Conservation (phyloP, 805 yeast genomes). For the Ogataea henricii region DNA sequence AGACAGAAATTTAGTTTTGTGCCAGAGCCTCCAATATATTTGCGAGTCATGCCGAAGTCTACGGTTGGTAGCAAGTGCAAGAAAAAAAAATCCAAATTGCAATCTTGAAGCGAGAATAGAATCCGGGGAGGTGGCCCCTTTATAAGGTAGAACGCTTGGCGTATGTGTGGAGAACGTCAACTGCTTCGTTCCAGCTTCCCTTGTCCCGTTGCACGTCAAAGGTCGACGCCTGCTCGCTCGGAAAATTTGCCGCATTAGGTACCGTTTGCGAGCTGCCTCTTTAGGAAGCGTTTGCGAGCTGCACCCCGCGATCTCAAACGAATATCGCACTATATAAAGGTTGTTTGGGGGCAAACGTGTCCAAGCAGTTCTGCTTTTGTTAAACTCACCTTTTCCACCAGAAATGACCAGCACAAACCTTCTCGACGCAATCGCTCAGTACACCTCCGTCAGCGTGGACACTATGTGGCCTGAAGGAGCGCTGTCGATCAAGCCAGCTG, state of each 20-base stretch:
- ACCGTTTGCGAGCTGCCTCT: too few relatives aligned
- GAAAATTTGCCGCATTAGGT: too few relatives aligned
- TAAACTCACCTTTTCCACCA: too few relatives aligned
- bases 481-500: conserved; percentile 12
- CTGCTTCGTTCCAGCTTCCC: too few relatives aligned
- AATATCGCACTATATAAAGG: not conserved
- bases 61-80: not conserved
- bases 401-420: conserved; percentile 11
- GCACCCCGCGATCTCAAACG: too few relatives aligned
- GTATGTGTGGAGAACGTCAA: too few relatives aligned
- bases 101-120: not conserved
- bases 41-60: conserved; percentile 15
- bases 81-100: too few relatives aligned
- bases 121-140: not conserved
- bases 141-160: too few relatives aligned
- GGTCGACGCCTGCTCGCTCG: too few relatives aligned
- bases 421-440: conserved; percentile 17
- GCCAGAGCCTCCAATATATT: conserved; percentile 16
- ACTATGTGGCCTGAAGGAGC: conserved; percentile 22
- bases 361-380: not conserved
- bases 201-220: too few relatives aligned
- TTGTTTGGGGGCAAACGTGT: not conserved
- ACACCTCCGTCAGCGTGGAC: conserved; percentile 20
- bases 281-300: too few relatives aligned
- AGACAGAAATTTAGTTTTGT: conserved; percentile 11